A percentile compares a stretch with the other conserved stretches of the same genome.
phyloP scores from a whole-genome alignment of 2,329 filamentous ascomycete genomes.

The Mariannaea elegans region DNA sequence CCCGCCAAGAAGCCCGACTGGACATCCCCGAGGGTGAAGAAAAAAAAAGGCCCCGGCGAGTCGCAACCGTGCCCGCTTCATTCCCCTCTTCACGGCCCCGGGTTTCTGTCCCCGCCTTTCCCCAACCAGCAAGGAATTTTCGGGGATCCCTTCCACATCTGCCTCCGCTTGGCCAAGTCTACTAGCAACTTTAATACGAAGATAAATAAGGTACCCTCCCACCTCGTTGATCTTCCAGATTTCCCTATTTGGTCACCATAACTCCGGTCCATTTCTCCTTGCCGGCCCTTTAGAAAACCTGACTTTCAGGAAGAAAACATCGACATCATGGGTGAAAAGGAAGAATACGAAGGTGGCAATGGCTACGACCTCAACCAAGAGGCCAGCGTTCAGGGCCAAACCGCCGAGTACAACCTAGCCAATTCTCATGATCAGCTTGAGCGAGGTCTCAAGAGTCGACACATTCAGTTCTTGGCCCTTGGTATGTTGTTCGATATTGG shows the following conservation, averaged over 20 bases:
- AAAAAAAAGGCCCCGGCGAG: slow-evolving; percentile 7
- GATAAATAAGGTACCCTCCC: slow-evolving; percentile 25
- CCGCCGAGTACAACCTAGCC: slow-evolving; percentile 48
- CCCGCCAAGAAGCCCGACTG: background rate
- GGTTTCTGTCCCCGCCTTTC: slow-evolving; percentile 27
- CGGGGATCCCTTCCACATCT: slow-evolving; percentile 4
- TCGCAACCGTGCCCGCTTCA: slow-evolving; percentile 11
- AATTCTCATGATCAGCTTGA: slow-evolving; percentile 56
- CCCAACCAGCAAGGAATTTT: slow-evolving; percentile 16
- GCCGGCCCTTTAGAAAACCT: background rate
- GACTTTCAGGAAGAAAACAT: background rate
- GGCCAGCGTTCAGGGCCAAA: slow-evolving; percentile 32
- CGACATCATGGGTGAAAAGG: slow-evolving; percentile 30
- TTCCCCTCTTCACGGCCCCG: slow-evolving; percentile 17
- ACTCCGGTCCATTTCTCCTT: background rate
- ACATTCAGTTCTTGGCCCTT: slow-evolving; percentile 69
- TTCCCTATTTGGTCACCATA: background rate
- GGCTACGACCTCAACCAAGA: slow-evolving; percentile 41
- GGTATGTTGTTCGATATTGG: slow-evolving; percentile 45
- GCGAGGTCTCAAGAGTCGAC: slow-evolving; percentile 66
- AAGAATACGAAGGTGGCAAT: slow-evolving; percentile 23
- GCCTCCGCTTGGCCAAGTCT: slow-evolving; percentile 4
- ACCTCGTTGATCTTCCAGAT: background rate
- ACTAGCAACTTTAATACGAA: slow-evolving; percentile 6
- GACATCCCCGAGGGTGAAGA: background rate